These are phyloP conservation scores for Neurospora tetraspora DNA, from an alignment of 495 filamentous ascomycete species.

Conservation along the genomic window DNA sequence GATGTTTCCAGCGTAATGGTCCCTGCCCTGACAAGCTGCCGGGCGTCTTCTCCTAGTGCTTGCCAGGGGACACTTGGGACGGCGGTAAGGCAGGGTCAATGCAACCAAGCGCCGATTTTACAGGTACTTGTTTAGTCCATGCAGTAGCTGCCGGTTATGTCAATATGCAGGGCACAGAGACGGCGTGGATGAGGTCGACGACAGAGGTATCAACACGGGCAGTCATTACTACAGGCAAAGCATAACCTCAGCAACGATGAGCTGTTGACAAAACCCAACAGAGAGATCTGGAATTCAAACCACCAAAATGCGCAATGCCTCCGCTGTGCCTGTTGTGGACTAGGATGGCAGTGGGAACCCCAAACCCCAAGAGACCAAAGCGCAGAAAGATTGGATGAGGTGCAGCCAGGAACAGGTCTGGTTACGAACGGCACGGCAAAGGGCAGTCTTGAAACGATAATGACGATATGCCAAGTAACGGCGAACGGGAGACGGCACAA, in stretches of 20 bases:
- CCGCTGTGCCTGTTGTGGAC: not conserved
- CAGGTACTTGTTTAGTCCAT: not conserved
- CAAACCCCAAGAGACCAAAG: not conserved
- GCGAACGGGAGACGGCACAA: not conserved
- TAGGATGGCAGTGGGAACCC: not conserved
- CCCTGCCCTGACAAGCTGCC: not conserved
- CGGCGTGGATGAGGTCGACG: not conserved
- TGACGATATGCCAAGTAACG: not conserved
- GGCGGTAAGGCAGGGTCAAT: not conserved
- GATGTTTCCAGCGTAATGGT: not conserved
- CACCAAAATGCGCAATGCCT: not conserved
- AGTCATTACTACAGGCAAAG: not conserved
- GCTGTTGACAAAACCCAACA: not conserved
- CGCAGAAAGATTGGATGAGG: not conserved
- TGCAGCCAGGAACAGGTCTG: not conserved
- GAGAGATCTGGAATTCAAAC: not conserved
- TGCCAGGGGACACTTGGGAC: not conserved
- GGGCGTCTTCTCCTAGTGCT: not conserved
- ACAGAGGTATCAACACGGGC: not conserved
- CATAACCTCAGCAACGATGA: not conserved
- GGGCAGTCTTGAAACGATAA: not conserved
- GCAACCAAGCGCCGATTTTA: not conserved
- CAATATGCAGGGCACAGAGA: not conserved
- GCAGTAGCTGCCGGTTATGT: not conserved
- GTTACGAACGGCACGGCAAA: not conserved